A percentile compares a stretch with the other conserved stretches of the same genome.
These are phyloP conservation scores for Penicillium flavigenum DNA, from an alignment of 495 filamentous ascomycete genomes.

Conservation along the genomic window DNA sequence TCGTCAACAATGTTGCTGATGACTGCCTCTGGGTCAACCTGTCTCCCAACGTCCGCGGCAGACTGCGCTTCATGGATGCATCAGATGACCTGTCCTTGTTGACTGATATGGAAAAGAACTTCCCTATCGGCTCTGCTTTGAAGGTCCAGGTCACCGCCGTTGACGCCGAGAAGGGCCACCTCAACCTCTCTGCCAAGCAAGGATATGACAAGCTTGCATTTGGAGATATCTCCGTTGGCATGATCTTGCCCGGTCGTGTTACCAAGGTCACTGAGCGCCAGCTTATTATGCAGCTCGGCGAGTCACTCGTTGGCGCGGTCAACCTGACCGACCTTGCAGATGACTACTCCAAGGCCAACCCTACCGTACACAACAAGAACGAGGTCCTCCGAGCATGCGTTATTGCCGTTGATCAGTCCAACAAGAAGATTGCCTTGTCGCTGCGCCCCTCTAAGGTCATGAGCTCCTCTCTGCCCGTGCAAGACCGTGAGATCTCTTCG, in stretches of 20 bases:
- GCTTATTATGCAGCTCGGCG: constrained; percentile 80
- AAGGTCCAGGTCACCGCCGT: constrained; percentile 72
- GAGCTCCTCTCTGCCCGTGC: constrained; percentile 79
- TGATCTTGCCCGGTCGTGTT: constrained; percentile 78
- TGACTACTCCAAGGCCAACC: constrained; percentile 74
- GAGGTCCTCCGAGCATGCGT: constrained; percentile 83
- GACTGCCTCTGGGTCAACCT: constrained; percentile 85
- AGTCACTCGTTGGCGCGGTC: constrained; percentile 69
- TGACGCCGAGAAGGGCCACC: constrained; percentile 66
- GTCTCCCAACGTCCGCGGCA: constrained; percentile 84
- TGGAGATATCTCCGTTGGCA: constrained; percentile 66
- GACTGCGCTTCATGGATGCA: constrained; percentile 76
- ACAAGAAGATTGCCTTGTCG: constrained; percentile 80
- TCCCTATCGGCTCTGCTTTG: constrained; percentile 84
- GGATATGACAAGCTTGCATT: constrained; percentile 57
- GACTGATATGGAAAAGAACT: constrained; percentile 72
- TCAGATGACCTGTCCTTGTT: constrained; percentile 79
- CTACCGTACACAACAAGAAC: constrained; percentile 69
- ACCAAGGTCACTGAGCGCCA: constrained; percentile 83
- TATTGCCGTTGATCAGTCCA: constrained; percentile 71
- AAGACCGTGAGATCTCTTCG: constrained; percentile 73
- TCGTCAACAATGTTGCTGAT: constrained; percentile 81
- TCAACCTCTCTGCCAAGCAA: constrained; percentile 78
- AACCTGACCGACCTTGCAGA: constrained; percentile 78
- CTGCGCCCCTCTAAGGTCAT: constrained; percentile 83